Evolutionary conservation across 1,284 basidiomycete species (phyloP).

Genomic region (Wallemia hederae): DNA sequence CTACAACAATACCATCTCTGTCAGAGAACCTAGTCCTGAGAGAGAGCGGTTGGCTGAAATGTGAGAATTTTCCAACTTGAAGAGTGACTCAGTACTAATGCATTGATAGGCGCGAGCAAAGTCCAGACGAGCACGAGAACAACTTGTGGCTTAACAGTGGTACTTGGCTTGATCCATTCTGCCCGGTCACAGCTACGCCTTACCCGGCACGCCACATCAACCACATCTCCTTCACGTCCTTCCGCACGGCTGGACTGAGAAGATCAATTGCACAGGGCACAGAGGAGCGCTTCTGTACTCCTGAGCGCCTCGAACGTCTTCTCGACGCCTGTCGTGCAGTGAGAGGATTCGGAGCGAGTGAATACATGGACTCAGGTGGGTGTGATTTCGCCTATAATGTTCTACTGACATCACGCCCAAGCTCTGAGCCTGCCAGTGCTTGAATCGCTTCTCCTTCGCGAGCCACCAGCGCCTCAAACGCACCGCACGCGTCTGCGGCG

Average conservation of each 20-base stretch:
- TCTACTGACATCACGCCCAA: too few species aligned
- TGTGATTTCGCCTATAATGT: too few species aligned
- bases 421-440: constrained; percentile 50
- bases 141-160: not conserved
- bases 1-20: not conserved
- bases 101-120: not conserved
- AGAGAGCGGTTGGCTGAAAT: not conserved
- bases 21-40: not conserved
- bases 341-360: constrained; percentile 53
- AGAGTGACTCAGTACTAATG: too few species aligned
- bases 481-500: not conserved
- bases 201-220: constrained; percentile 43
- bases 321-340: constrained; percentile 30
- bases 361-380: constrained; percentile 57
- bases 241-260: constrained; percentile 77
- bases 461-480: constrained; percentile 25
- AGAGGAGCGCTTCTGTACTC: constrained; percentile 70
- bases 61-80: too few species aligned
- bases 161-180: not conserved
- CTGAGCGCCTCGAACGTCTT: constrained; percentile 47
- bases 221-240: constrained; percentile 68
- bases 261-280: constrained; percentile 70
- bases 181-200: constrained; percentile 11
- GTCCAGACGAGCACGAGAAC: not conserved
- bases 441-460: constrained; percentile 59